Base-by-base conservation (phyloP, 2,329 filamentous ascomycete species). In the Exophiala bonariae region DNA sequence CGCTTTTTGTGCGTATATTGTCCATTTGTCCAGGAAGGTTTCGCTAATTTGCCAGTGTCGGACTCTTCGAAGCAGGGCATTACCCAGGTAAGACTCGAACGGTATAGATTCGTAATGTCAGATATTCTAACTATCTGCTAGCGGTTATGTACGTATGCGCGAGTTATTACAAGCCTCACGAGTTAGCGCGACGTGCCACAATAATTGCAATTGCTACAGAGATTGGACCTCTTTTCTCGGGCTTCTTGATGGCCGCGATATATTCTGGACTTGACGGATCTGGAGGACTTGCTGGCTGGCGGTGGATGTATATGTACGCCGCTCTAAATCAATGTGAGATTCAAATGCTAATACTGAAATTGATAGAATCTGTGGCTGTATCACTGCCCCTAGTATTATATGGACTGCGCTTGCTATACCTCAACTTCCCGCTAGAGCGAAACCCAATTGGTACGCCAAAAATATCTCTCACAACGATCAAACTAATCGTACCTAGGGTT, bases 221-320 rank as follows among this genome's bases (percentile, higher is more conserved):
- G 14, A 64, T 63, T 0, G 65, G 64, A 1, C 63, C 61, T 4
- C 79, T 81, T 74, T 74, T 80, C 39, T 77, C 75, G 11, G 78
- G 78, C 2, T 80, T 79, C 48, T 65, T 81, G 0, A 77, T 79
- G 63, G 72, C 77, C 0, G 77, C 74, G 0, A 75, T 74, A 0
- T 78, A 79, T 59, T 73, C 73, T 18, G 73, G 74, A 18, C 65
- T 81, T 0, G 74, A 75, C 11, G 76, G 77, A 1, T 64, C 72
- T 0, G 59, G 59, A 6, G 77, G 76, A 0, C 71, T 75, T 59
- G 63, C 70, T 0, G 77, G 76, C 0, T 79, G 75, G 75, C 65
- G 73, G 48, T 78, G 74, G 78, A 65, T 82, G 0, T 83, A 82
- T 45, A 75, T 82, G 39, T 41, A 23, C 14, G n/a, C 14, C 6